Evolutionary conservation across 2,329 filamentous ascomycete species (phyloP).

Genomic region (Stenocarpella maydis): DNA sequence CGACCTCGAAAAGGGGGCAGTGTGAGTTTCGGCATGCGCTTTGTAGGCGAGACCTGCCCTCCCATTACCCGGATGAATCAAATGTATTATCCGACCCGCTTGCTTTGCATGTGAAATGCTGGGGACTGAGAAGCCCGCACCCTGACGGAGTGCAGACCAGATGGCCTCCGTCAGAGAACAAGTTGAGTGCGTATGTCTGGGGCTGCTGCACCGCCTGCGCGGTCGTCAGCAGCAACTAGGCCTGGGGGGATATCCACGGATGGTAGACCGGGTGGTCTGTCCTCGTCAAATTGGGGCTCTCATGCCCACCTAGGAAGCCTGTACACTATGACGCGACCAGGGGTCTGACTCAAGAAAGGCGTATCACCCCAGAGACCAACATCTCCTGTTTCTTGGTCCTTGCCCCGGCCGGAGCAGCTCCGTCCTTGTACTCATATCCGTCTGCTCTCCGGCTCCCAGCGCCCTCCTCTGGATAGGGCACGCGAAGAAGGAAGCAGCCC

Average conservation of each 20-base stretch:
- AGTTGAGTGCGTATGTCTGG: background rate
- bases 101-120: background rate
- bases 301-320: background rate
- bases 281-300: background rate
- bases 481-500: background rate
- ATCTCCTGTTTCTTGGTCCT: background rate
- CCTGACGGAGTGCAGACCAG: background rate
- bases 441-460: background rate
- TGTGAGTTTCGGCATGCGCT: slow-evolving; percentile 29
- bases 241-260: background rate
- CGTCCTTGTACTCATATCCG: background rate
- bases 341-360: background rate
- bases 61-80: background rate
- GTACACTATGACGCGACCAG: background rate
- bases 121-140: background rate
- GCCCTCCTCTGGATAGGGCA: background rate
- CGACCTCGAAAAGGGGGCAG: slow-evolving; percentile 43
- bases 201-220: background rate
- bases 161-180: background rate
- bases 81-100: no score
- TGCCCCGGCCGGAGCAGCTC: background rate
- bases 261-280: background rate
- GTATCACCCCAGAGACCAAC: background rate
- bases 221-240: background rate
- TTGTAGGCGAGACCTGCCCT: background rate